phyloP scores from a whole-genome alignment of 2,329 filamentous ascomycete species.

The Colletotrichum graminicola region DNA sequence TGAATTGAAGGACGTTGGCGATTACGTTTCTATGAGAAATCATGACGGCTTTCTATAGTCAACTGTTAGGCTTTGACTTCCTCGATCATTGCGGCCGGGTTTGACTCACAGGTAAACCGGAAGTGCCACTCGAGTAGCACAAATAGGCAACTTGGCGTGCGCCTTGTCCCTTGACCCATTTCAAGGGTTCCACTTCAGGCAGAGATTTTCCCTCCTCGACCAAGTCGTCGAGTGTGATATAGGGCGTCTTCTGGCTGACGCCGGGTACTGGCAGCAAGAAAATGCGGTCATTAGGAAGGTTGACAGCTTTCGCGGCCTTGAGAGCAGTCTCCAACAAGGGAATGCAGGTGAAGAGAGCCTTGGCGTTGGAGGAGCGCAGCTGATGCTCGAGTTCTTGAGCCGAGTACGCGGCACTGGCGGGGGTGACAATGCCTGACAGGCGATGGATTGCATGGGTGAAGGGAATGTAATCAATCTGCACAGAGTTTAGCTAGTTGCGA shows the following conservation, averaged over 20 bases:
- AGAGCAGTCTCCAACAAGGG: slow-evolving; percentile 72
- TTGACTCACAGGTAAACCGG: slow-evolving; percentile 75
- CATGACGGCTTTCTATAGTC: slow-evolving; percentile 80
- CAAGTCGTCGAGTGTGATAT: slow-evolving; percentile 76
- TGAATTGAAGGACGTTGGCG: slow-evolving; percentile 77
- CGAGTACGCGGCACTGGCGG: slow-evolving; percentile 82
- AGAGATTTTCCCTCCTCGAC: slow-evolving; percentile 70
- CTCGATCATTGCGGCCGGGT: background rate
- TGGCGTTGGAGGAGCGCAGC: slow-evolving; percentile 75
- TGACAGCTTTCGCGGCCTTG: slow-evolving; percentile 70
- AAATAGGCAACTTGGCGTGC: slow-evolving; percentile 79
- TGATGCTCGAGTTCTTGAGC: slow-evolving; percentile 78
- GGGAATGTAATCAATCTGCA: slow-evolving; percentile 79
- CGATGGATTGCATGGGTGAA: slow-evolving; percentile 81
- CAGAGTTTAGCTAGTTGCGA: background rate
- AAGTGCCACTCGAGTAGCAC: slow-evolving; percentile 85
- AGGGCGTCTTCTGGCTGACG: slow-evolving; percentile 62
- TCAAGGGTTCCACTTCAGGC: slow-evolving; percentile 65
- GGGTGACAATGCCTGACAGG: slow-evolving; percentile 78
- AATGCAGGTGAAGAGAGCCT: slow-evolving; percentile 77
- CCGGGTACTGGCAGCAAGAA: slow-evolving; percentile 78
- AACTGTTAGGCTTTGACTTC: background rate
- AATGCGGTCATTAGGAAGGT: slow-evolving; percentile 71
- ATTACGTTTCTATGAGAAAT: slow-evolving; percentile 85
- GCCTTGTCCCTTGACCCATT: slow-evolving; percentile 74